Percentiles rank a stretch among this genome's conserved stretches.
Evolutionary conservation across 805 yeast species (phyloP).

Genomic region (Zygotorulaspora florentina): DNA sequence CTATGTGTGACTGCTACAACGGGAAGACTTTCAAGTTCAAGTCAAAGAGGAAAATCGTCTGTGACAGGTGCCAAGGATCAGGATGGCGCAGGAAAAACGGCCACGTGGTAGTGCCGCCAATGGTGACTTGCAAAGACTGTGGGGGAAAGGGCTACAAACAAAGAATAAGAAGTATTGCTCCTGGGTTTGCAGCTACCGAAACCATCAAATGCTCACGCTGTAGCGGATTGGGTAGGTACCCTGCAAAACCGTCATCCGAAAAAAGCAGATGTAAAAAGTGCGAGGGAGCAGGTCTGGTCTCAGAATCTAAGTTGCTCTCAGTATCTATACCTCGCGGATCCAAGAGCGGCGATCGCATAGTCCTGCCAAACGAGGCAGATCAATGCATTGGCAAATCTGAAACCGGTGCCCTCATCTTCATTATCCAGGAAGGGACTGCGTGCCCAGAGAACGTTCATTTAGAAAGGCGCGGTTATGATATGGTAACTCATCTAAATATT

Average conservation of each 20-base stretch:
- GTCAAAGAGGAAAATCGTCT: slow-evolving; percentile 65
- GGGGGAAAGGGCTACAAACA: slow-evolving; percentile 64
- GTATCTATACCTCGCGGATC: slow-evolving; percentile 75
- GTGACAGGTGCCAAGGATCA: slow-evolving; percentile 68
- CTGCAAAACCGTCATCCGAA: slow-evolving; percentile 20
- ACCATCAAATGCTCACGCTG: slow-evolving; percentile 62
- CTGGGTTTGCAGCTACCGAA: slow-evolving; percentile 68
- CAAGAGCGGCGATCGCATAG: slow-evolving; percentile 54
- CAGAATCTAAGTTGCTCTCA: slow-evolving; percentile 68
- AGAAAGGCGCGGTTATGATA: slow-evolving; percentile 56
- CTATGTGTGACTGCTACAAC: slow-evolving; percentile 69
- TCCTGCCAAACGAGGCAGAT: slow-evolving; percentile 69
- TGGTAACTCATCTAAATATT: slow-evolving; percentile 55
- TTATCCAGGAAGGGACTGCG: slow-evolving; percentile 44
- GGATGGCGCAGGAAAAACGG: slow-evolving; percentile 51
- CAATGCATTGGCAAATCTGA: slow-evolving; percentile 58
- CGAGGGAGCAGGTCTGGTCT: slow-evolving; percentile 55
- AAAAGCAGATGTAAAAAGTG: slow-evolving; percentile 80
- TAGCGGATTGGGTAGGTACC: slow-evolving; percentile 60
- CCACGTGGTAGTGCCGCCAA: slow-evolving; percentile 42
- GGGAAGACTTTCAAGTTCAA: slow-evolving; percentile 78
- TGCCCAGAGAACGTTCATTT: slow-evolving; percentile 41
- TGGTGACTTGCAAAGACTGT: slow-evolving; percentile 55
- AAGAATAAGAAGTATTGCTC: slow-evolving; percentile 61
- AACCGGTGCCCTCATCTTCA: slow-evolving; percentile 75